phyloP scores from a whole-genome alignment of 768 basidiomycete species.

The Clavaria fumosa region DNA sequence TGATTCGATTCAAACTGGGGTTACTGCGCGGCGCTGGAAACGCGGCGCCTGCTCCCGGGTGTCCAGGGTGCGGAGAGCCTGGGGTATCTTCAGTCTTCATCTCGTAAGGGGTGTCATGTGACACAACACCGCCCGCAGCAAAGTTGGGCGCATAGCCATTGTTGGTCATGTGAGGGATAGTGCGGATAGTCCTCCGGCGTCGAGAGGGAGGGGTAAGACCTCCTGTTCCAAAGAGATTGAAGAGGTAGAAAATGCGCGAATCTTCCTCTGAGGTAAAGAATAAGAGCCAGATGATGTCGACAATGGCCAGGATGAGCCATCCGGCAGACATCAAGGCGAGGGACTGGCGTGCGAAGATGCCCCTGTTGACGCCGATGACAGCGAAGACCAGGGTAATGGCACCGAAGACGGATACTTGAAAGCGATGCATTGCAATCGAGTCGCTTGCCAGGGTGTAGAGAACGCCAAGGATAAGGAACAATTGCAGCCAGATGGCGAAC shows the following conservation, averaged over 20 bases:
- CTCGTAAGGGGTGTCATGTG: constrained; percentile 49
- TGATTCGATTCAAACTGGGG: too few relatives aligned
- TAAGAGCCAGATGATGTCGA: constrained; percentile 90
- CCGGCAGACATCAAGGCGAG: constrained; percentile 81
- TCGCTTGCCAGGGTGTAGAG: constrained; percentile 72
- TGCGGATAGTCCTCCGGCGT: constrained; percentile 55
- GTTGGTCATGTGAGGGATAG: constrained; percentile 47
- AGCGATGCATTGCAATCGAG: constrained; percentile 83
- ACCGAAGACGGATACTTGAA: constrained; percentile 80
- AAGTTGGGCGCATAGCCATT: constrained; percentile 55
- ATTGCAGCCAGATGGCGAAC: constrained; percentile 75
- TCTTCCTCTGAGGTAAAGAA: constrained; percentile 97
- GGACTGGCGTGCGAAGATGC: constrained; percentile 45
- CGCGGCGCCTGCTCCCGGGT: constrained; percentile 24
- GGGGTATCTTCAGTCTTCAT: constrained; percentile 38
- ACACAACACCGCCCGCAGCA: constrained; percentile 48
- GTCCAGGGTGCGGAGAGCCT: too few relatives aligned
- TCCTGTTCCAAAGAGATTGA: constrained; percentile 79
- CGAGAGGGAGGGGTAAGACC: constrained; percentile 71
- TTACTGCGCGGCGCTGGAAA: too few relatives aligned
- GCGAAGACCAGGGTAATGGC: constrained; percentile 82
- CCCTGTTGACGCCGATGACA: constrained; percentile 52
- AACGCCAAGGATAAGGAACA: constrained; percentile 57
- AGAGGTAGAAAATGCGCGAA: constrained; percentile 66
- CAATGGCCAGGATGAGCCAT: constrained; percentile 84